Conservation (phyloP, 768 basidiomycete genomes). For the Pleurotus salmoneostramineus region DNA sequence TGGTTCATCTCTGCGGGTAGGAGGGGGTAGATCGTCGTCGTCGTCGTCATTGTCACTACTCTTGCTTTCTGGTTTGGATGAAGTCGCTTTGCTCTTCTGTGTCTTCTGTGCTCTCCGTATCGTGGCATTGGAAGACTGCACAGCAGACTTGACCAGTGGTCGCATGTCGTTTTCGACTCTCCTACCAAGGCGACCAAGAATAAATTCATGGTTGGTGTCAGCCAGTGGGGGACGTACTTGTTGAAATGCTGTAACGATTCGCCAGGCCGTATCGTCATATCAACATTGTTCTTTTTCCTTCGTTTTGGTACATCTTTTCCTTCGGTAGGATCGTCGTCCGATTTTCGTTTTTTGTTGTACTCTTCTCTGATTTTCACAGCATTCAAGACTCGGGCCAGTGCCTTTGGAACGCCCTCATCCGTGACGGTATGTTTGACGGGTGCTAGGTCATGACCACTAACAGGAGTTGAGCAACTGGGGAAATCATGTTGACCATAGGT, state of each 20-base stretch:
- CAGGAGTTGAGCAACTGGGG: neutral
- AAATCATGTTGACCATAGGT: neutral
- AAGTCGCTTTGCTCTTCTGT: constrained; percentile 2
- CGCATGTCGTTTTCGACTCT: constrained; percentile 74
- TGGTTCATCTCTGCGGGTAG: constrained; percentile 15
- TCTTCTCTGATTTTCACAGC: constrained; percentile 55
- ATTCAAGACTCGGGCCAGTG: constrained; percentile 60
- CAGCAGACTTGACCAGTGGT: constrained; percentile 56
- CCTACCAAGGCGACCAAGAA: constrained; percentile 30
- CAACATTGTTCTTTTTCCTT: constrained; percentile 15
- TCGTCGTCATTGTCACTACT: constrained; percentile 12
- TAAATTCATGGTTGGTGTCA: neutral
- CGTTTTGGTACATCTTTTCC: constrained; percentile 14
- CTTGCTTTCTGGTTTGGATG: constrained; percentile 8
- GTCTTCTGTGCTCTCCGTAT: constrained; percentile 38
- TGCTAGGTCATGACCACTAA: constrained; percentile 47
- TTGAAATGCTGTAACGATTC: constrained; percentile 79
- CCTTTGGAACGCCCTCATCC: constrained; percentile 68
- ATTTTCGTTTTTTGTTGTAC: constrained; percentile 44
- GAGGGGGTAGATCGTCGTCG: constrained; percentile 14
- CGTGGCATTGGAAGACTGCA: constrained; percentile 51
- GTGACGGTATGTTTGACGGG: constrained; percentile 37
- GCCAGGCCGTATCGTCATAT: constrained; percentile 52
- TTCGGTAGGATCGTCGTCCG: constrained; percentile 22
- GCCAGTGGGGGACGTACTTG: constrained; percentile 37